phyloP scores from a whole-genome alignment of 148 eudicot genomes.

The Fagopyrum tataricum region DNA sequence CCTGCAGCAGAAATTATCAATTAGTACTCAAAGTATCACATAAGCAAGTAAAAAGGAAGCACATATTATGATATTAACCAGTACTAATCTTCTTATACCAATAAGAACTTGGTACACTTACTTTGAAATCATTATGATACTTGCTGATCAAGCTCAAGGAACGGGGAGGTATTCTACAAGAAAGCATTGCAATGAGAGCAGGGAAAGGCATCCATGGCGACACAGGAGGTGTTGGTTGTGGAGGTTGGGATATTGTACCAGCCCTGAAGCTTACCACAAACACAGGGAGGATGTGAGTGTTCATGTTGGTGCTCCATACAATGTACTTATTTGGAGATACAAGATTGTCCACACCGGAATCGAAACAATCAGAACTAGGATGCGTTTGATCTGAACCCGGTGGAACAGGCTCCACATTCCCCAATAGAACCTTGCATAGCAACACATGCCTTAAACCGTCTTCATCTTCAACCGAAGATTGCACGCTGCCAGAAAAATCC shows the following conservation, averaged over 20 bases:
- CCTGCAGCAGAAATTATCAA: slow-evolving; percentile 16
- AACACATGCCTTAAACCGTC: slow-evolving; percentile 37
- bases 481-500: slow-evolving; percentile 23
- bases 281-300: slow-evolving; percentile 43
- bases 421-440: slow-evolving; percentile 42
- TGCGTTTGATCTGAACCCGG: slow-evolving; percentile 32
- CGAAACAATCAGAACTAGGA: slow-evolving; percentile 38
- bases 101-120: background rate
- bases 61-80: background rate
- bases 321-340: slow-evolving; percentile 30
- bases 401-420: slow-evolving; percentile 25
- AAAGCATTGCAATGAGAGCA: background rate
- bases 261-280: slow-evolving; percentile 34
- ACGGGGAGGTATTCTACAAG: background rate
- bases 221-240: background rate
- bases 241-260: background rate
- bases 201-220: slow-evolving; percentile 3
- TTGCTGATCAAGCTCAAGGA: slow-evolving; percentile 7
- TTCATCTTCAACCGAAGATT: slow-evolving; percentile 25
- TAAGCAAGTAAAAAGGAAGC: background rate
- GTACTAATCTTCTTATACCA: background rate
- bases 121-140: background rate
- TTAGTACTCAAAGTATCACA: background rate
- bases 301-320: slow-evolving; percentile 42
- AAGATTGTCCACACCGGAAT: slow-evolving; percentile 35